Evolutionary conservation across 192 early-diverging fungal genomes (phyloP), one percentile per base, ranked within the genome.

Genomic region (Radiomyces spectabilis): DNA sequence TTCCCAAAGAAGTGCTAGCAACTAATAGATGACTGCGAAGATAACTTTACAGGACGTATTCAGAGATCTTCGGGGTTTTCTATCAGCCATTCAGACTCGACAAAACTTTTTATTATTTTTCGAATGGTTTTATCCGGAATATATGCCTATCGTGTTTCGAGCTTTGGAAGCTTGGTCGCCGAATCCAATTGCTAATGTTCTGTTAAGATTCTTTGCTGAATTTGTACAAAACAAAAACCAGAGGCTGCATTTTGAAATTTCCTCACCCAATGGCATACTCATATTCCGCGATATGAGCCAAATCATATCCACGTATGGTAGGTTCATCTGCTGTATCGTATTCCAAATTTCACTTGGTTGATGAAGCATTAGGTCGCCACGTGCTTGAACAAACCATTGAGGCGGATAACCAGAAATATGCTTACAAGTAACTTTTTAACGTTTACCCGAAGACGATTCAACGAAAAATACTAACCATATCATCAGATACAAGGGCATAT

Each of bases 231-330:
- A 94, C 69, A 76, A 79, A 58, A 79, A 72, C 62, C 80, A 87
- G 61, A 79, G 93, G 30, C 69, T 94, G 35, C 77, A 73, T 34
- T 94, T 94, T 77, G 93, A 94, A 26, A 76, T 87, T 27, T 81
- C 87, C 10, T 89, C 88, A 12, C 76, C 91, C 5, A 91, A 92
- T 51, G 93, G 93, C 13, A 89, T 95, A 24, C 72, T 95, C 26
- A 68, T 95, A 18, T 95, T 95, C 72, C 79, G 89, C 53, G 89
- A 93, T 61, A 87, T 88, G 2, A 89, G 86, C 59, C 79, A 77
- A 53, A 71, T 79, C 7, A 41, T 86, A 18, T 68, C 68, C 37
- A 73, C 60, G 2, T 90, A 84, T 53, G 85, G 83, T 58, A 47
- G 48, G n/a, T n/a, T n/a, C n/a, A n/a, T n/a, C n/a, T n/a, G 33